Percentiles rank a stretch among this genome's conserved stretches.
phyloP scores from a whole-genome alignment of 2,329 filamentous ascomycete species.

The Aspergillus tamarii region DNA sequence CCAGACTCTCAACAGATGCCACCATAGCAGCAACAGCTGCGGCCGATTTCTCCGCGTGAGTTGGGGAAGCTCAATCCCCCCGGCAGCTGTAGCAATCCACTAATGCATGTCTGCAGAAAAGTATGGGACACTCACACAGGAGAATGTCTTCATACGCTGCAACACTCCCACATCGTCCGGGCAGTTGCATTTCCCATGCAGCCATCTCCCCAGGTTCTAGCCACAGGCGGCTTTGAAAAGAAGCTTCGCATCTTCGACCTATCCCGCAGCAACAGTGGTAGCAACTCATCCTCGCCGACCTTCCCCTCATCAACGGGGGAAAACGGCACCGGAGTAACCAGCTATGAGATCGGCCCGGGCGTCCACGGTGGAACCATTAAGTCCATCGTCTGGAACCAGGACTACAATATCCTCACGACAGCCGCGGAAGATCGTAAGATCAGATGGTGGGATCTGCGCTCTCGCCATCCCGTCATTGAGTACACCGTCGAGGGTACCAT shows the following conservation, averaged over 20 bases:
- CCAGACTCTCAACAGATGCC: slow-evolving; percentile 84
- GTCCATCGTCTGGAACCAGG: slow-evolving; percentile 90
- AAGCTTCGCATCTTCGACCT: slow-evolving; percentile 94
- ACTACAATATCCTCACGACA: slow-evolving; percentile 86
- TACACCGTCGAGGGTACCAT: slow-evolving; percentile 82
- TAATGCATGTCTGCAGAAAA: slow-evolving; percentile 61
- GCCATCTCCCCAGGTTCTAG: slow-evolving; percentile 75
- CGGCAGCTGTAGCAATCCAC: neutral
- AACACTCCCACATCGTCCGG: slow-evolving; percentile 94
- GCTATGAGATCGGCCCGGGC: slow-evolving; percentile 85
- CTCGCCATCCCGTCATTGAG: slow-evolving; percentile 73
- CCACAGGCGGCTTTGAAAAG: slow-evolving; percentile 94
- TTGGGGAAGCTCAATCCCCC: slow-evolving; percentile 17
- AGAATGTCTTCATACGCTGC: slow-evolving; percentile 81
- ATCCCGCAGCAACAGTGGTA: slow-evolving; percentile 55
- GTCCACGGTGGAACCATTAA: slow-evolving; percentile 89
- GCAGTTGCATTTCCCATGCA: slow-evolving; percentile 87
- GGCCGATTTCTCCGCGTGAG: slow-evolving; percentile 91
- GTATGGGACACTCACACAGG: slow-evolving; percentile 97
- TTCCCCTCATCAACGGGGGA: slow-evolving; percentile 42
- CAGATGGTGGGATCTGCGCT: slow-evolving; percentile 90
- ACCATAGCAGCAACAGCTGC: slow-evolving; percentile 88
- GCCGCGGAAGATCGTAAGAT: slow-evolving; percentile 88
- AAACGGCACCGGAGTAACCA: slow-evolving; percentile 52
- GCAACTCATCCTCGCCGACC: slow-evolving; percentile 43